These are phyloP conservation scores for Xylariaceae sp. DNA, from an alignment of 2,329 filamentous ascomycete species.

Conservation along the genomic window DNA sequence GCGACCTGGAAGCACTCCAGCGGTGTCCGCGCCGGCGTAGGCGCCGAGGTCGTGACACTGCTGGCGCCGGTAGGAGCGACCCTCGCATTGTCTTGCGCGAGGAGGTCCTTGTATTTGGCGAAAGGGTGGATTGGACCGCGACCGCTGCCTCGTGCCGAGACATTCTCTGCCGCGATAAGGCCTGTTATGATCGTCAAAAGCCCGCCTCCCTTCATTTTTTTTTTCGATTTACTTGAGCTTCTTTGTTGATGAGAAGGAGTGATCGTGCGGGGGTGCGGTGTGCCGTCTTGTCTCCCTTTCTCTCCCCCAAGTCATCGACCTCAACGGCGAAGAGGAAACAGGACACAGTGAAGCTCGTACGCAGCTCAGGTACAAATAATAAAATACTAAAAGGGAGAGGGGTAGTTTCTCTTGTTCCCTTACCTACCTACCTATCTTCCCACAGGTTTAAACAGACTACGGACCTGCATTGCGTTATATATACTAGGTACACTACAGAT, in stretches of 20 bases:
- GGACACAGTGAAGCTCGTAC: no score
- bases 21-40: slow-evolving; percentile 12
- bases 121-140: slow-evolving; percentile 20
- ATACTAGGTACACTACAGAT: no score
- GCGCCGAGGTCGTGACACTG: slow-evolving; percentile 3
- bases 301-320: no score
- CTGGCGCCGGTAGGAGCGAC: slow-evolving; percentile 3
- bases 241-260: background rate
- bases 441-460: slow-evolving; percentile 1
- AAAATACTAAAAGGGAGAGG: no score
- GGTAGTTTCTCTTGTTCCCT: no score
- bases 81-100: slow-evolving; percentile 1
- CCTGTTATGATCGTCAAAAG: slow-evolving; percentile 18
- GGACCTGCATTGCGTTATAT: slow-evolving; percentile 6
- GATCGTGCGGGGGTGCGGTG: slow-evolving; percentile 1
- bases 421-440: no score
- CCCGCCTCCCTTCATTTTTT: slow-evolving; percentile 10
- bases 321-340: no score
- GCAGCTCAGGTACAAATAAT: no score
- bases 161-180: no score
- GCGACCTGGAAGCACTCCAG: slow-evolving; percentile 66
- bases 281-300: no score
- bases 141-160: no score
- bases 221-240: no score
- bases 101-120: slow-evolving; percentile 19